Conservation (phyloP, 495 filamentous ascomycete genomes). For the Xeromyces bisporus region DNA sequence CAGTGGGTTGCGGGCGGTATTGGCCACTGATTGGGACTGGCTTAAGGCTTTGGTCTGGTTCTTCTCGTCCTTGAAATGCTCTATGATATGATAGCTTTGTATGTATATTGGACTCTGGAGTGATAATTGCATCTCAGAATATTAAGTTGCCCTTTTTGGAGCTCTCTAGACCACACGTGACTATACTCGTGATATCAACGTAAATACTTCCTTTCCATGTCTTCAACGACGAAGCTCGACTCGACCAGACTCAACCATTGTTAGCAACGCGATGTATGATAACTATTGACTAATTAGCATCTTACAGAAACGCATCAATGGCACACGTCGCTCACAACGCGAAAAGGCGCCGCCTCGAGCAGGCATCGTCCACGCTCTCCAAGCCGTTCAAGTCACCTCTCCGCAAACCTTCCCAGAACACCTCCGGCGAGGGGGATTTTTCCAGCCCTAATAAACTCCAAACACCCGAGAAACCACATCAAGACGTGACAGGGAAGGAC, state of each 20-base stretch:
- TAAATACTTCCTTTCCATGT: too few relatives aligned
- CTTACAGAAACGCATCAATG: conserved; percentile 11
- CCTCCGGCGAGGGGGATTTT: conserved; percentile 3
- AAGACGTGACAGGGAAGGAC: not conserved
- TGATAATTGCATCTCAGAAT: too few relatives aligned
- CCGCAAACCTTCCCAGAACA: conserved; percentile 14
- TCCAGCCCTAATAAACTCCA: too few relatives aligned
- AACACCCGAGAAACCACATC: conserved; percentile 1
- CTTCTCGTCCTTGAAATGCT: too few relatives aligned
- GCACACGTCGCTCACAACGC: conserved; percentile 5
- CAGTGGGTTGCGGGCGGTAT: conserved; percentile 64
- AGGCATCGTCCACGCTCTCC: conserved; percentile 31
- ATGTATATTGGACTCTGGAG: conserved; percentile 7
- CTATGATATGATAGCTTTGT: too few relatives aligned
- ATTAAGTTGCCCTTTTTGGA: too few relatives aligned
- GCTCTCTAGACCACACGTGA: too few relatives aligned
- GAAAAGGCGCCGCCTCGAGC: conserved; percentile 42
- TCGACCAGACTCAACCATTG: too few relatives aligned
- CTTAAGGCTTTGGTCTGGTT: not conserved
- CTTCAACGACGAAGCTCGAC: too few relatives aligned
- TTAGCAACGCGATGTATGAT: too few relatives aligned
- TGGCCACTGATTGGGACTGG: conserved; percentile 37
- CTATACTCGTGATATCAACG: too few relatives aligned
- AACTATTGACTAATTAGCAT: too few relatives aligned
- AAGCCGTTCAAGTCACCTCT: conserved; percentile 57